Conservation (phyloP, 2,329 filamentous ascomycete genomes). For the Parastagonospora avenae region DNA sequence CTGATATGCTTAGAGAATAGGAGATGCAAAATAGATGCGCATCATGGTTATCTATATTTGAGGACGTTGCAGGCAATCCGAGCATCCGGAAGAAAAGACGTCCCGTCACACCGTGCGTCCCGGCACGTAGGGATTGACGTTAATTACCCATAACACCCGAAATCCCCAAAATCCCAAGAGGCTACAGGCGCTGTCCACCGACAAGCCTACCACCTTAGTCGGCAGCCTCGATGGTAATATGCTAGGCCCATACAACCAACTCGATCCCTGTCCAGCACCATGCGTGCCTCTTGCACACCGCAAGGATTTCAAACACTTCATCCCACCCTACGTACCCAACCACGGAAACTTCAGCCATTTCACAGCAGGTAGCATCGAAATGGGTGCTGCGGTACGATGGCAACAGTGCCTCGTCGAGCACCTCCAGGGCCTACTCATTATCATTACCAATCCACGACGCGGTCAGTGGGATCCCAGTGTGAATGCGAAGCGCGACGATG, state of each 20-base stretch:
- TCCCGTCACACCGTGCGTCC: slow-evolving; percentile 1
- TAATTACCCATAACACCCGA: too few species aligned
- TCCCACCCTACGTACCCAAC: slow-evolving; percentile 18
- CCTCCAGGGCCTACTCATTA: slow-evolving; percentile 54
- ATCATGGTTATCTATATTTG: not conserved
- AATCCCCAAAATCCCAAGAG: too few species aligned
- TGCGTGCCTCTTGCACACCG: not conserved
- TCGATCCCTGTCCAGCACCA: not conserved
- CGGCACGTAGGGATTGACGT: not conserved
- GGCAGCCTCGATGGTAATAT: not conserved
- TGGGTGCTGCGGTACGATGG: slow-evolving; percentile 56
- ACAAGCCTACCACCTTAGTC: too few species aligned
- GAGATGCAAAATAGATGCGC: not conserved
- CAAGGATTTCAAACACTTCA: slow-evolving; percentile 6
- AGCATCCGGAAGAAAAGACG: not conserved
- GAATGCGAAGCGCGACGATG: too few species aligned
- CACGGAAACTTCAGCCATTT: slow-evolving; percentile 59
- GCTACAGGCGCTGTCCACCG: too few species aligned
- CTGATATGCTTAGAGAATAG: not conserved
- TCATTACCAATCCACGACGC: slow-evolving; percentile 63
- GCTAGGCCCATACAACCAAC: not conserved
- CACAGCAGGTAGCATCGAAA: slow-evolving; percentile 63
- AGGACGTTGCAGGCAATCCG: not conserved
- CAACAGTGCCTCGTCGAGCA: slow-evolving; percentile 51
- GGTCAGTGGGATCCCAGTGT: too few species aligned